phyloP scores from a whole-genome alignment of 1,139 yeast species.

The Spathaspora sp. region DNA sequence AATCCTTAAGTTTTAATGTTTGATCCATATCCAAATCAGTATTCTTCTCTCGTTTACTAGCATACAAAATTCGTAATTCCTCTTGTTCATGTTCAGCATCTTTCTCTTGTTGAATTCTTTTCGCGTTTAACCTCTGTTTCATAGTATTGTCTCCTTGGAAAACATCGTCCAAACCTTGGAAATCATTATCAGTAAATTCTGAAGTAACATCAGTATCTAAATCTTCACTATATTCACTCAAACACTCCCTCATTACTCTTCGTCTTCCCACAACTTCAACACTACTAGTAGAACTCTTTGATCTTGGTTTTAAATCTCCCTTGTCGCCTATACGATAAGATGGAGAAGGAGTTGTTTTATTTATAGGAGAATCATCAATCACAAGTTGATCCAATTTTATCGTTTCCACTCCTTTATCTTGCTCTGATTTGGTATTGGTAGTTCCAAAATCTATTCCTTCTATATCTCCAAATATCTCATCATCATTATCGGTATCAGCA shows the following conservation, averaged over 20 bases:
- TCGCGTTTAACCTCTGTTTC: conserved; percentile 22
- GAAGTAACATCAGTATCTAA: conserved; percentile 44
- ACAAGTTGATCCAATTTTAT: conserved; percentile 8
- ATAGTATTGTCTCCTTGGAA: conserved; percentile 25
- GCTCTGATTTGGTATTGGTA: conserved; percentile 17
- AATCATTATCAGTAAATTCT: conserved; percentile 41
- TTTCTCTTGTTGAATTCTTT: conserved; percentile 27
- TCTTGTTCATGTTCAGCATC: conserved; percentile 39
- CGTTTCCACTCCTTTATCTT: conserved; percentile 7
- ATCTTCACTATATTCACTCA: conserved; percentile 40
- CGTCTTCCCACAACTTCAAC: conserved; percentile 8
- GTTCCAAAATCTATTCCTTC: conserved; percentile 17
- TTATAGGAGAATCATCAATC: conserved; percentile 7
- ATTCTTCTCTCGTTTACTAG: conserved; percentile 13
- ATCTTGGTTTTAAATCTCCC: conserved; percentile 10
- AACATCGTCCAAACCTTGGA: conserved; percentile 41
- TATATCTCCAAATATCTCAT: conserved; percentile 33
- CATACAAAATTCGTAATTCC: conserved; percentile 20
- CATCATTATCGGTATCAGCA: conserved; percentile 16
- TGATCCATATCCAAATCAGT: conserved; percentile 19
- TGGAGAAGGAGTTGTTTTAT: conserved; percentile 2
- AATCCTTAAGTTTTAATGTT: conserved; percentile 34
- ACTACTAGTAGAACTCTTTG: conserved; percentile 7
- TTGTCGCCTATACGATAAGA: conserved; percentile 1
- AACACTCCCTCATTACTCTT: conserved; percentile 17